Evolutionary conservation across 345 rosid genomes (phyloP).

Genomic region (Chamaenerion angustifolium): DNA sequence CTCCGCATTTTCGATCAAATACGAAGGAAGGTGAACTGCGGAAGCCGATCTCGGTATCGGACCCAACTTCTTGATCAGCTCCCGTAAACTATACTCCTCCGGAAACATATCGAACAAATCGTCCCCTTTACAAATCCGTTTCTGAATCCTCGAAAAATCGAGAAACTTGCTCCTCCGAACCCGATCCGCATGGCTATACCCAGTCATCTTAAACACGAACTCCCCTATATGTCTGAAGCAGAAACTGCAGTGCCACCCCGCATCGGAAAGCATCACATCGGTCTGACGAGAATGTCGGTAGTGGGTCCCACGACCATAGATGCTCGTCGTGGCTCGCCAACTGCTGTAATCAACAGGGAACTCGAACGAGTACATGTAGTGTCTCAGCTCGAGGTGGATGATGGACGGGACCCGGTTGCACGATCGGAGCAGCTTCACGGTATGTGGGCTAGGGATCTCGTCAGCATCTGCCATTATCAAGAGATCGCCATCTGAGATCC

Average conservation of each 20-base stretch:
- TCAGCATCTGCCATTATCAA: constrained; percentile 73
- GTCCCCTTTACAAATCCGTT: constrained; percentile 48
- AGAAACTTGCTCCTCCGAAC: constrained; percentile 38
- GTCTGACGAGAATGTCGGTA: constrained; percentile 73
- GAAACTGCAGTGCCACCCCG: constrained; percentile 97
- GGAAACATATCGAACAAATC: constrained; percentile 88
- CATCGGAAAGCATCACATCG: constrained; percentile 53
- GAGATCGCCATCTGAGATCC: constrained; percentile 50
- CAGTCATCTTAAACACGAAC: constrained; percentile 82
- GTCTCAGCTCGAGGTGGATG: constrained; percentile 59
- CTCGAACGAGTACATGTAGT: constrained; percentile 83
- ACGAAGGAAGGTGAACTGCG: constrained; percentile 85
- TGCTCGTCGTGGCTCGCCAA: constrained; percentile 64
- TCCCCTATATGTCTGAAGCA: constrained; percentile 52
- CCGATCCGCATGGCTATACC: constrained; percentile 88
- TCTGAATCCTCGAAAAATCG: constrained; percentile 47
- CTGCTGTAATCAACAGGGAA: constrained; percentile 82
- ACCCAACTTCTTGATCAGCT: constrained; percentile 78
- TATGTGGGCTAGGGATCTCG: constrained; percentile 82
- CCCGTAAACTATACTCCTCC: constrained; percentile 63
- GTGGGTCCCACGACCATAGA: constrained; percentile 29
- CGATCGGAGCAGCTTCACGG: constrained; percentile 66
- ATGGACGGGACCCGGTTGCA: constrained; percentile 60
- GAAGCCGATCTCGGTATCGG: constrained; percentile 58
- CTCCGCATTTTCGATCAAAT: constrained; percentile 67